phyloP scores from a whole-genome alignment of 345 rosid genomes.

The Physaria fendleri region DNA sequence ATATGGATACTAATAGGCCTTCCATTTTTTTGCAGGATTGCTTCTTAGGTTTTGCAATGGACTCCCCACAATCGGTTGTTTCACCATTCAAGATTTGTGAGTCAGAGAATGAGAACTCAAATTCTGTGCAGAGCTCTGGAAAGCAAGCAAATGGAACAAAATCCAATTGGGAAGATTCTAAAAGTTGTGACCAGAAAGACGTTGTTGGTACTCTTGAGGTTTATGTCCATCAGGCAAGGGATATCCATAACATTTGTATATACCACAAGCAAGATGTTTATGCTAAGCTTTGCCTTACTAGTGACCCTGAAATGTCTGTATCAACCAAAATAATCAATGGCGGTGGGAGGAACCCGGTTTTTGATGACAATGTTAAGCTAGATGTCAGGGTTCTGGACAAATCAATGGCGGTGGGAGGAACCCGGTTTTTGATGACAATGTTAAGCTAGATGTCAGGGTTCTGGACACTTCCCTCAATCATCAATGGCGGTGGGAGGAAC shows the following conservation, averaged over 20 bases:
- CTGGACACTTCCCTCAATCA: conserved; percentile 67
- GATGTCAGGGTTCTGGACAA: too few relatives aligned
- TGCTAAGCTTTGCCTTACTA: conserved; percentile 88
- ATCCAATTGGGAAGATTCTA: conserved; percentile 33
- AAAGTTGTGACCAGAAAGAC: conserved; percentile 30
- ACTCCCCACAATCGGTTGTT: conserved; percentile 95
- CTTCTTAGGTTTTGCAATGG: conserved; percentile 55
- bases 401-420: conserved; percentile 99
- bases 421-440: conserved; percentile 79
- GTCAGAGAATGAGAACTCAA: conserved; percentile 45
- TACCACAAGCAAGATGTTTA: conserved; percentile 99
- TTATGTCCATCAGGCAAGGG: conserved; percentile 85
- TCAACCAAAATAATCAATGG: conserved; percentile 94
- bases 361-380: too few relatives aligned
- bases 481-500: too few relatives aligned
- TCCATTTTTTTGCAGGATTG: conserved; percentile 2
- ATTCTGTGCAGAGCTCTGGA: conserved; percentile 31
- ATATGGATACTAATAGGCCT: conserved; percentile 4
- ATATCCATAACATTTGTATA: conserved; percentile 97
- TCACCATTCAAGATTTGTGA: conserved; percentile 69
- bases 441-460: conserved; percentile 59
- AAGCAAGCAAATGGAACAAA: conserved; percentile 36
- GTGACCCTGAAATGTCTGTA: conserved; percentile 68
- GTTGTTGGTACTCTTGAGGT: conserved; percentile 67
- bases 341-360: conserved; percentile 97